A percentile compares a stretch with the other conserved stretches of the same genome.
Conservation (phyloP, 495 filamentous ascomycete genomes). For the Apodospora peruviana region DNA sequence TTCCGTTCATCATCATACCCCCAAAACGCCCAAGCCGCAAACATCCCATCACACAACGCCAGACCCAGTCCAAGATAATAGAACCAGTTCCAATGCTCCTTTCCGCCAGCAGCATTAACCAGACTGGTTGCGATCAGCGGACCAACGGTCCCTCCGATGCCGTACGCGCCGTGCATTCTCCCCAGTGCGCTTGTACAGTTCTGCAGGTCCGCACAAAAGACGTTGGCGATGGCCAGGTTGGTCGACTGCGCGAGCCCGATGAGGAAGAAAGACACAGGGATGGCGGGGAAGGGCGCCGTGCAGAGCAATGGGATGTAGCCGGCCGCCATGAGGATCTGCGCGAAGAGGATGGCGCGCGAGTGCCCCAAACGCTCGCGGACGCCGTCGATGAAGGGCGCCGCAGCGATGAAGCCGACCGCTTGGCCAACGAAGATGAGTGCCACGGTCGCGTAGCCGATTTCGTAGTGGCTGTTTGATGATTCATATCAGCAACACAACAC, state of each 20-base stretch:
- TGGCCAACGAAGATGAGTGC: slow-evolving; percentile 77
- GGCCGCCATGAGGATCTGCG: slow-evolving; percentile 41
- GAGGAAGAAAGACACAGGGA: slow-evolving; percentile 61
- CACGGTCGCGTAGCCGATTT: slow-evolving; percentile 66
- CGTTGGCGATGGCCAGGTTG: slow-evolving; percentile 66
- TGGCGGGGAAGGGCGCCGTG: slow-evolving; percentile 61
- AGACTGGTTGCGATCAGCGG: slow-evolving; percentile 68
- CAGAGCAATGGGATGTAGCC: slow-evolving; percentile 61
- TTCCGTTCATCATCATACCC: slow-evolving; percentile 40
- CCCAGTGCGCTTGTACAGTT: slow-evolving; percentile 59
- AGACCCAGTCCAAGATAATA: slow-evolving; percentile 54
- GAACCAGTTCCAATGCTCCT: slow-evolving; percentile 58
- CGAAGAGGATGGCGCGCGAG: slow-evolving; percentile 53
- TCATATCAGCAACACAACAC: slow-evolving; percentile 1
- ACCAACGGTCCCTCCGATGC: slow-evolving; percentile 62
- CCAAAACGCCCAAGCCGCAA: slow-evolving; percentile 56
- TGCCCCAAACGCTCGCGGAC: slow-evolving; percentile 57
- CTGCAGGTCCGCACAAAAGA: slow-evolving; percentile 65
- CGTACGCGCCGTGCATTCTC: slow-evolving; percentile 63
- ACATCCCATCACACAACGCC: slow-evolving; percentile 39
- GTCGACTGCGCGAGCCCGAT: slow-evolving; percentile 62
- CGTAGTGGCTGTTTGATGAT: slow-evolving; percentile 44
- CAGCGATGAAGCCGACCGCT: slow-evolving; percentile 69
- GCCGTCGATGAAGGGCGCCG: slow-evolving; percentile 58
- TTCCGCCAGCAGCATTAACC: slow-evolving; percentile 35